Conservation (phyloP, 1,284 basidiomycete species). For the Salmacisia buchloeana region DNA sequence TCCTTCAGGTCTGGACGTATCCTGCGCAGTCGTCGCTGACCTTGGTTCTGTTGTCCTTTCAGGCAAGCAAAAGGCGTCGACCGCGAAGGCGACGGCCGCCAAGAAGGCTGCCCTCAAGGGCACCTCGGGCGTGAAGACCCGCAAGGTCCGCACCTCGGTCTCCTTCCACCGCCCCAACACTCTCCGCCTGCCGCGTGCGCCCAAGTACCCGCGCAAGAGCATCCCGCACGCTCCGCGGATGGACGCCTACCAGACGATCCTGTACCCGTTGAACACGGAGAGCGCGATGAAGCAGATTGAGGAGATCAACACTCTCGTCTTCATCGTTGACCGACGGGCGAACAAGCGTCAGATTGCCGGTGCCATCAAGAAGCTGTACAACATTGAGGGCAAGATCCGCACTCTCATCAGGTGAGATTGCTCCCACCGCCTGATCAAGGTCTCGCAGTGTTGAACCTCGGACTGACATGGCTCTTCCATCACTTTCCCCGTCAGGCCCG, state of each 20-base stretch:
- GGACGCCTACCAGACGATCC: slow-evolving; percentile 93
- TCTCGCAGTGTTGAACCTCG: not conserved
- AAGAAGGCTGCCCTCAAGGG: slow-evolving; percentile 96
- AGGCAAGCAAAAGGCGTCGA: slow-evolving; percentile 5
- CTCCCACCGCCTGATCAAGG: not conserved
- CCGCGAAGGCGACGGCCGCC: slow-evolving; percentile 75
- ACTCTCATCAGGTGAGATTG: slow-evolving; percentile 81
- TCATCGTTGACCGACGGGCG: slow-evolving; percentile 87
- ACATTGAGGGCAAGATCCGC: slow-evolving; percentile 94
- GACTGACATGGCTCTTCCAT: not conserved
- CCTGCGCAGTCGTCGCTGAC: not conserved
- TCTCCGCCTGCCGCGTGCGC: slow-evolving; percentile 72
- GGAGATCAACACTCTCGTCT: slow-evolving; percentile 98
- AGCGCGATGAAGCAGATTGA: slow-evolving; percentile 79
- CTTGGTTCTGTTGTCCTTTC: not conserved
- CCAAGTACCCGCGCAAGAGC: slow-evolving; percentile 90
- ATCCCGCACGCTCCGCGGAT: slow-evolving; percentile 90
- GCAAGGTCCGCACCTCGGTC: slow-evolving; percentile 80
- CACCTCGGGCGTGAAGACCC: slow-evolving; percentile 66
- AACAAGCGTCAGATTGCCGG: slow-evolving; percentile 97
- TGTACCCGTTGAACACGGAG: slow-evolving; percentile 64
- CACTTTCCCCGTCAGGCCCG: slow-evolving; percentile 62
- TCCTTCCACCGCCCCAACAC: slow-evolving; percentile 97
- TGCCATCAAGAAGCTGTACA: slow-evolving; percentile 97
- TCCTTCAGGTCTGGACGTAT: not conserved